Percentiles rank a stretch among this genome's conserved stretches.
These are phyloP conservation scores for Immersiella caudata DNA, from an alignment of 495 filamentous ascomycete genomes.

Conservation along the genomic window DNA sequence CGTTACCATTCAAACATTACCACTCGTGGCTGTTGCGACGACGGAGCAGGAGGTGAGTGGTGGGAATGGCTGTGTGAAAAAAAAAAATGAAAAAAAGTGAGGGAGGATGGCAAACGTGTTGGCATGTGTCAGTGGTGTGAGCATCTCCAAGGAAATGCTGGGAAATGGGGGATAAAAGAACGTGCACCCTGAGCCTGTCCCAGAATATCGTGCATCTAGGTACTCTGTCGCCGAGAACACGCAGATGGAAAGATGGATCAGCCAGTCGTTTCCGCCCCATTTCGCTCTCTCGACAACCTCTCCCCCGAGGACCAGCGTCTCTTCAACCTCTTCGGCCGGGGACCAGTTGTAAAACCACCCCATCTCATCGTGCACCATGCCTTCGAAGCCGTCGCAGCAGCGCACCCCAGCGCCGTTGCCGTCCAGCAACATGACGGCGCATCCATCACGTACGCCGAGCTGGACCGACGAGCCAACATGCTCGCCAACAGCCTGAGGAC, in stretches of 20 bases:
- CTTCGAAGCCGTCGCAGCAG: constrained; percentile 34
- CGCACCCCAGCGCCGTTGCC: constrained; percentile 32
- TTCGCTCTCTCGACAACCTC: constrained; percentile 31
- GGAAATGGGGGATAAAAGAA: too few species aligned
- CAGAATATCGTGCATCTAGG: too few species aligned
- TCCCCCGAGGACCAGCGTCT: constrained; percentile 27
- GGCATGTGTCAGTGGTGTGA: too few species aligned
- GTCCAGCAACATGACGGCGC: constrained; percentile 35
- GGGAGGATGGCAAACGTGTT: too few species aligned
- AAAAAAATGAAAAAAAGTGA: too few species aligned
- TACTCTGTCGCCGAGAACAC: neutral
- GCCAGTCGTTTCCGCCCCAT: constrained; percentile 8
- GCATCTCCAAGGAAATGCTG: too few species aligned
- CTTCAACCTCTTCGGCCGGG: constrained; percentile 36
- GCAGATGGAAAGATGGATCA: neutral
- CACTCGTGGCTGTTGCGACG: too few species aligned
- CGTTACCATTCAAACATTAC: too few species aligned
- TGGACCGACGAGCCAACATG: constrained; percentile 37
- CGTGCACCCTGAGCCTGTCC: too few species aligned
- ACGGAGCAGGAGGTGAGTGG: too few species aligned
- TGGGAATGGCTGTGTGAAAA: too few species aligned
- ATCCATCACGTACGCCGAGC: constrained; percentile 39
- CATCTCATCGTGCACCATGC: constrained; percentile 36
- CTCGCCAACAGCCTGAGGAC: constrained; percentile 34
- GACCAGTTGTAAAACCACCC: constrained; percentile 26